These are phyloP conservation scores for Ceratocystis cacaofunesta DNA, from an alignment of 2,329 filamentous ascomycete species.

Conservation along the genomic window DNA sequence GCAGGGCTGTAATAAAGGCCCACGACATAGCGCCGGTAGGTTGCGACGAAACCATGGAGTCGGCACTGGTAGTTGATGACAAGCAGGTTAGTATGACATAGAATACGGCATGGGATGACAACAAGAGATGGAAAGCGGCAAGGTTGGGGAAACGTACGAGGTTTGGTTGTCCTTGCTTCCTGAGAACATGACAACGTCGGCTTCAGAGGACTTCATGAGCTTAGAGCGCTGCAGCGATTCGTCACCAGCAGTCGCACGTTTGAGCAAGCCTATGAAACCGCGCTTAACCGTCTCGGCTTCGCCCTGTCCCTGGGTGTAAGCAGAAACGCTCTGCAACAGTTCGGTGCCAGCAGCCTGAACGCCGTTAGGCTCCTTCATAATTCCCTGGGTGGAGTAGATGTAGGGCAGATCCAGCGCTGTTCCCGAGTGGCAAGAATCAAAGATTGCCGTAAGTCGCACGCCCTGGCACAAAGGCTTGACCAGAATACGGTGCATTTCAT, in stretches of 20 bases:
- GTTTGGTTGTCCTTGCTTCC: conserved; percentile 95
- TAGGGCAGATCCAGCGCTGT: conserved; percentile 53
- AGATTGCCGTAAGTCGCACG: conserved; percentile 46
- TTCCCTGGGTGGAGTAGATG: conserved; percentile 53
- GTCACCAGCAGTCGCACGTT: conserved; percentile 53
- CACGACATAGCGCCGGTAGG: conserved; percentile 97
- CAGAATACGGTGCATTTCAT: conserved; percentile 68
- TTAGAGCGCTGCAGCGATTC: conserved; percentile 68
- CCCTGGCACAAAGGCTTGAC: conserved; percentile 40
- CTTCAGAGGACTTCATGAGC: conserved; percentile 81
- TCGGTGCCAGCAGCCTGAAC: conserved; percentile 54
- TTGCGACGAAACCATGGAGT: conserved; percentile 79
- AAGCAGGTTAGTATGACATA: no score
- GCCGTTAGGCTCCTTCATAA: conserved; percentile 53
- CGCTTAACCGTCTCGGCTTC: conserved; percentile 34
- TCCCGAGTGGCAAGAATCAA: conserved; percentile 53
- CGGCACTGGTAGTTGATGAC: conserved; percentile 43
- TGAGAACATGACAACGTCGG: conserved; percentile 95
- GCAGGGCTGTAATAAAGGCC: conserved; percentile 84
- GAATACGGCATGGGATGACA: conserved; percentile 8
- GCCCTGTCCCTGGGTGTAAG: conserved; percentile 26
- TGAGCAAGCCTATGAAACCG: conserved; percentile 45
- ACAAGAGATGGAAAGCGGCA: conserved; percentile 6
- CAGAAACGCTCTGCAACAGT: conserved; percentile 43
- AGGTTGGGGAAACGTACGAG: conserved; percentile 45